Conservation (phyloP, 2,329 filamentous ascomycete species). For the Aspergillus thermomutatus region DNA sequence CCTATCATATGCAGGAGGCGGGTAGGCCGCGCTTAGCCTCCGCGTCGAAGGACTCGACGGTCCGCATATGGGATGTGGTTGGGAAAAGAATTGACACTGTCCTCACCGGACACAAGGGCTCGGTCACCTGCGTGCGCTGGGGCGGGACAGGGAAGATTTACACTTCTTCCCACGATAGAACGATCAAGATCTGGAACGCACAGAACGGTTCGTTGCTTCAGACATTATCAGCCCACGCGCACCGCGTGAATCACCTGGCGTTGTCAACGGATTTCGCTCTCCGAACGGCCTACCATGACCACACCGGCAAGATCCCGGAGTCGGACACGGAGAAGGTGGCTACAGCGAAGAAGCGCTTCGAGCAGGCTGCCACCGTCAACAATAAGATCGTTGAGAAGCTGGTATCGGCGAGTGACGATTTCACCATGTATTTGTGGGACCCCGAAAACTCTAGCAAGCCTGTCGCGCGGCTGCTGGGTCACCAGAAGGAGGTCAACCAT, state of each 20-base stretch:
- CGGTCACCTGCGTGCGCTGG: conserved; percentile 89
- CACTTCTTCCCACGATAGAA: conserved; percentile 86
- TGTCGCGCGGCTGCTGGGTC: conserved; percentile 81
- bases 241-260: conserved; percentile 94
- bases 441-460: conserved; percentile 76
- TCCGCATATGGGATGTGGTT: conserved; percentile 81
- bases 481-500: conserved; percentile 96
- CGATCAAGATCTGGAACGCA: conserved; percentile 85
- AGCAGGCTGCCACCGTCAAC: conserved; percentile 74
- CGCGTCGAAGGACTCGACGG: conserved; percentile 83
- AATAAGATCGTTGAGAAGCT: conserved; percentile 77
- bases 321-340: conserved; percentile 67
- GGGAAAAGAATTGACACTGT: conserved; percentile 76
- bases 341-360: conserved; percentile 78
- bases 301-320: conserved; percentile 66
- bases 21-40: conserved; percentile 79
- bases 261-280: conserved; percentile 89
- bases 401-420: conserved; percentile 90
- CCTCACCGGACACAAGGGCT: conserved; percentile 82
- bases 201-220: conserved; percentile 74
- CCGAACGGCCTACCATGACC: conserved; percentile 82
- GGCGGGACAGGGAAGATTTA: conserved; percentile 85
- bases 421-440: conserved; percentile 95
- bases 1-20: conserved; percentile 75
- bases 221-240: conserved; percentile 76